These are phyloP conservation scores for Rhizopogon sp. DNA, from an alignment of 768 basidiomycete genomes.

Conservation along the genomic window DNA sequence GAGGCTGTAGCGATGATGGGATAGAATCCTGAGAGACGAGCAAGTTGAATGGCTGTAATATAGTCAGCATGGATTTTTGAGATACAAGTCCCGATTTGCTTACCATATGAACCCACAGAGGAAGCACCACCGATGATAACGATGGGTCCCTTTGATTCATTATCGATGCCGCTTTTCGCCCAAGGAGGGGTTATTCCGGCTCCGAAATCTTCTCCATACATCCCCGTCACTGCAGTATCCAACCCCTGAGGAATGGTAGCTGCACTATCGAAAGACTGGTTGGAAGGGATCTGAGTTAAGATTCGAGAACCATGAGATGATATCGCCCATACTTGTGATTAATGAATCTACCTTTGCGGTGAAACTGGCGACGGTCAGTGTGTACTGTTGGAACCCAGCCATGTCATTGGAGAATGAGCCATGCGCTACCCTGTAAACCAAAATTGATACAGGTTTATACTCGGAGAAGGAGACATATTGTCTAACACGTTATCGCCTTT, in stretches of 20 bases:
- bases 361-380: slow-evolving; percentile 26
- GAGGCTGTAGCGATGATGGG: slow-evolving; percentile 40
- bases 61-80: neutral
- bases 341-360: slow-evolving; percentile 30
- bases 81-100: slow-evolving; percentile 8
- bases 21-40: slow-evolving; percentile 34
- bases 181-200: slow-evolving; percentile 35
- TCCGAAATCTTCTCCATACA: slow-evolving; percentile 38
- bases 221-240: slow-evolving; percentile 40
- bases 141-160: slow-evolving; percentile 38
- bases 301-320: no score
- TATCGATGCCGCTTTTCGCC: slow-evolving; percentile 25
- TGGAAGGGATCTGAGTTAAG: slow-evolving; percentile 35
- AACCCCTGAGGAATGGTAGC: slow-evolving; percentile 43
- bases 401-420: slow-evolving; percentile 23
- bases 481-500: slow-evolving; percentile 38
- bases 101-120: slow-evolving; percentile 44
- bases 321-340: neutral
- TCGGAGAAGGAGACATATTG: neutral
- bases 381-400: slow-evolving; percentile 36
- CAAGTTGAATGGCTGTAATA: slow-evolving; percentile 34
- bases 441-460: slow-evolving; percentile 10
- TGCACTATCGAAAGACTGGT: slow-evolving; percentile 39
- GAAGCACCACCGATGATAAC: slow-evolving; percentile 44
- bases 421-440: slow-evolving; percentile 25